Evolutionary conservation across 2,329 filamentous ascomycete genomes (phyloP).

Genomic region (Alternaria sp.): DNA sequence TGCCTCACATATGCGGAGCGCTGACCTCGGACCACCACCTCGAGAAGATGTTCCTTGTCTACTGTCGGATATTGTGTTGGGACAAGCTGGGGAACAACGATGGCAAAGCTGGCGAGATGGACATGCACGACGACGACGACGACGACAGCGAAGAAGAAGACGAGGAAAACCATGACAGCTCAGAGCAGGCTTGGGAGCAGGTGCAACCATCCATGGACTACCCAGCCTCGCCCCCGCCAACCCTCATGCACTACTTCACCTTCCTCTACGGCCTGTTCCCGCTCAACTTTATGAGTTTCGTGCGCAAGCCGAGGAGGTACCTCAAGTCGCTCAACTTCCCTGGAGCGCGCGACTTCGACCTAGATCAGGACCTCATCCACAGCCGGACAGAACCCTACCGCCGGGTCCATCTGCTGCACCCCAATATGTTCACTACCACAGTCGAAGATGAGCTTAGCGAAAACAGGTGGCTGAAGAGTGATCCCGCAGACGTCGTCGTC

Average conservation of each 20-base stretch:
- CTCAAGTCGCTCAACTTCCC: constrained; percentile 75
- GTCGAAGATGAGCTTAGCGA: constrained; percentile 82
- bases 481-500: constrained; percentile 80
- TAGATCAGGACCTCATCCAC: constrained; percentile 79
- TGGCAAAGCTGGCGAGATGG: constrained; percentile 10
- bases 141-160: constrained; percentile 53
- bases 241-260: constrained; percentile 79
- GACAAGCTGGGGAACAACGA: constrained; percentile 60
- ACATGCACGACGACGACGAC: constrained; percentile 36
- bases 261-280: constrained; percentile 85
- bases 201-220: constrained; percentile 68
- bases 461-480: constrained; percentile 80
- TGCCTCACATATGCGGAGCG: constrained; percentile 80
- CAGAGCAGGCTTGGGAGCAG: constrained; percentile 67
- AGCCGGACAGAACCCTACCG: constrained; percentile 78
- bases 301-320: constrained; percentile 81
- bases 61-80: constrained; percentile 82
- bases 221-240: constrained; percentile 63
- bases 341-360: constrained; percentile 76
- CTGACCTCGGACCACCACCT: constrained; percentile 68
- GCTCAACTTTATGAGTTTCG: constrained; percentile 86
- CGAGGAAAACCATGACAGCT: constrained; percentile 34
- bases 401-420: constrained; percentile 76
- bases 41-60: constrained; percentile 80
- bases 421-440: constrained; percentile 84